phyloP scores from a whole-genome alignment of 2,329 filamentous ascomycete species.

The Fusarium sp. region DNA sequence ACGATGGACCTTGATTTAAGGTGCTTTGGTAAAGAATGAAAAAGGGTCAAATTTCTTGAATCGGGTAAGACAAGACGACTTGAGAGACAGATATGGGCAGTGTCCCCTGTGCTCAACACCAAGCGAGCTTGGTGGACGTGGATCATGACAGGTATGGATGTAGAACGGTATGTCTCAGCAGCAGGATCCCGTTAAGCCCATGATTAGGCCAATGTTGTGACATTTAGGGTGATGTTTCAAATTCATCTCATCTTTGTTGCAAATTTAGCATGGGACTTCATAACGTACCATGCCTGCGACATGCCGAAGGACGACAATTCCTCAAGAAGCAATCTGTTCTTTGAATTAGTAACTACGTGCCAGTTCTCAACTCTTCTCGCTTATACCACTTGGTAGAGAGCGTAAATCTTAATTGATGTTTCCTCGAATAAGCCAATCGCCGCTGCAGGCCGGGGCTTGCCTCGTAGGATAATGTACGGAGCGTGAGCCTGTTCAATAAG shows the following conservation, averaged over 20 bases:
- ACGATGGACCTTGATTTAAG: slow-evolving; percentile 4
- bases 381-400: slow-evolving; percentile 4
- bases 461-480: slow-evolving; percentile 10
- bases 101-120: neutral
- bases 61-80: neutral
- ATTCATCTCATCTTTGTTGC: slow-evolving; percentile 3
- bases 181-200: neutral
- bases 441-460: slow-evolving; percentile 15
- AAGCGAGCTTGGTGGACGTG: neutral
- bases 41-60: neutral
- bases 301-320: slow-evolving; percentile 9
- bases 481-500: slow-evolving; percentile 21
- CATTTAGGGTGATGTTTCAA: neutral
- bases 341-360: slow-evolving; percentile 33
- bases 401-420: neutral
- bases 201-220: neutral
- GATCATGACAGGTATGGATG: neutral
- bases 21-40: too few species aligned
- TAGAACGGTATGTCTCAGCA: slow-evolving; percentile 5
- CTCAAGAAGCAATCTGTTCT: slow-evolving; percentile 24
- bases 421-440: slow-evolving; percentile 16
- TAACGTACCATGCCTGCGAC: slow-evolving; percentile 6
- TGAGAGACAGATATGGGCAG: neutral
- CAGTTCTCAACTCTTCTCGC: slow-evolving; percentile 1
- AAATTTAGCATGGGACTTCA: neutral